Conservation (phyloP, 1,139 yeast species). For the Suhomyces yuchorum region DNA sequence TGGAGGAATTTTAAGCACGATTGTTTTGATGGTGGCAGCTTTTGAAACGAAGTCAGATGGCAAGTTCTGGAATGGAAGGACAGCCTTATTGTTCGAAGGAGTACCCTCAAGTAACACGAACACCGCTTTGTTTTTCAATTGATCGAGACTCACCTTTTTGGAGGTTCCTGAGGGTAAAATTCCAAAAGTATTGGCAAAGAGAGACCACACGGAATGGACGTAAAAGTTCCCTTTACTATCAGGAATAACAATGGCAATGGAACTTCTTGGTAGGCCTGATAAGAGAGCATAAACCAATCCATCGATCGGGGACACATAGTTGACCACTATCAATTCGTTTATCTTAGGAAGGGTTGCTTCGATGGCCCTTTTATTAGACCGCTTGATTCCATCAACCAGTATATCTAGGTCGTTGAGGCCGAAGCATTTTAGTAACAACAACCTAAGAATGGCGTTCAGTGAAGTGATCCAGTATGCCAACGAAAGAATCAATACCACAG, state of each 20-base stretch:
- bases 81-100: conserved; percentile 63
- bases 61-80: conserved; percentile 45
- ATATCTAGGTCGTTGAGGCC: conserved; percentile 39
- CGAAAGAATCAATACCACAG: conserved; percentile 19
- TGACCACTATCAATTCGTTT: conserved; percentile 51
- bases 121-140: conserved; percentile 37
- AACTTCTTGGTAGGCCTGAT: conserved; percentile 30
- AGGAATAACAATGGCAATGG: conserved; percentile 49
- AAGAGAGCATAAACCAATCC: conserved; percentile 37
- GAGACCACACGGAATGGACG: conserved; percentile 35
- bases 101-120: conserved; percentile 69
- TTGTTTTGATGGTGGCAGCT: conserved; percentile 38
- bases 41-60: conserved; percentile 15
- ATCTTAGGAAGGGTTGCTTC: conserved; percentile 39
- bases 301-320: conserved; percentile 61
- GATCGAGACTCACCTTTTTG: conserved; percentile 22
- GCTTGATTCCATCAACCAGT: conserved; percentile 54
- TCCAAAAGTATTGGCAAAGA: conserved; percentile 37
- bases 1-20: conserved; percentile 47
- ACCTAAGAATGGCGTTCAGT: conserved; percentile 13
- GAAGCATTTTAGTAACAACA: conserved; percentile 21
- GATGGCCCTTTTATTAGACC: conserved; percentile 38
- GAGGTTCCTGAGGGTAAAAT: conserved; percentile 11
- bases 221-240: conserved; percentile 38
- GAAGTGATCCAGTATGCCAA: conserved; percentile 9